Evolutionary conservation across 148 eudicot species (phyloP), one percentile per base, ranked within the genome.

Genomic region (Drosera capensis): DNA sequence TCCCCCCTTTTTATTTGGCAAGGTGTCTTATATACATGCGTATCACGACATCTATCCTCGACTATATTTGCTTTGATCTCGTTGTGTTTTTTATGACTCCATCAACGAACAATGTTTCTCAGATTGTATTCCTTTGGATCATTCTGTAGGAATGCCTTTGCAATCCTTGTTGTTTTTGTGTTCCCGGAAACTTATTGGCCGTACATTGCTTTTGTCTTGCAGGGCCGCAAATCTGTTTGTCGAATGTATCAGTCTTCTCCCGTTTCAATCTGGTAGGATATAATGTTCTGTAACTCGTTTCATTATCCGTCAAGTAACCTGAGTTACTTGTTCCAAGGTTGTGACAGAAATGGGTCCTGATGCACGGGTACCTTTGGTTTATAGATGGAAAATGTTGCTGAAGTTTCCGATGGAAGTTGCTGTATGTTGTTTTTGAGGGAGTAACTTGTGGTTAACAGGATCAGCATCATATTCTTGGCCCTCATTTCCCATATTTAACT

Each of bases 321-420:
- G 45, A 4, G 1, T 34, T 41, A 23, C 23, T 14, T 23, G 53
- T 48, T 15, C 37, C 65, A 54, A 44, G 56, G 48, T 21, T 48
- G 50, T 20, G 49, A 52, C 46, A 64, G 50, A 44, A n/a, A 64
- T 52, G 63, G 49, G 31, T 41, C 51, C 48, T 66, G 70, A 67
- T 54, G 43, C 35, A 42, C 46, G 49, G 57, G 65, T 56, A 55
- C 58, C 25, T 59, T 55, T 36, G 37, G 42, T 59, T 18, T 64
- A 62, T 65, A 57, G 68, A 63, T 68, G 72, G 56, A 26, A 46
- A 28, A 28, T 28, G 11, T 11, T 28, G 11, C 31, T 6, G 31
- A 28, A 5, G 11, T 34, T 34, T 4, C 38, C 2, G 13, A 9
- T 13, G 38, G 9, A 34, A 5, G 14, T 34, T 4, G 38, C n/a